phyloP scores from a whole-genome alignment of 2,329 filamentous ascomycete genomes.

The Dryadomyces sulphureus region DNA sequence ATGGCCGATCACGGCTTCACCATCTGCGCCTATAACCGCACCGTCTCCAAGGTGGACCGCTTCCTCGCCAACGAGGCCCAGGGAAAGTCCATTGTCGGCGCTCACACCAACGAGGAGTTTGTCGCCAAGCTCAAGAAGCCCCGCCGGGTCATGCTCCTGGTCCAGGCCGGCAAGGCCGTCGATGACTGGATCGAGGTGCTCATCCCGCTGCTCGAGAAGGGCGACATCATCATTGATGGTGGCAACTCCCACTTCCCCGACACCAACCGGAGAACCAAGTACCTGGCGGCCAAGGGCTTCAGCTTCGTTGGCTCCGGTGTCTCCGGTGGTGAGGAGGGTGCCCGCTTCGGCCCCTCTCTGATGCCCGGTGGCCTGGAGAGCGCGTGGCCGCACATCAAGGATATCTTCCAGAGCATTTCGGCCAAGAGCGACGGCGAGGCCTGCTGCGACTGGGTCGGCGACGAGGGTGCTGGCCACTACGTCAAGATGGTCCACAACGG shows the following conservation, averaged over 20 bases:
- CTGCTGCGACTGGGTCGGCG: conserved; percentile 99
- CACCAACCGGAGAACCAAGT: conserved; percentile 91
- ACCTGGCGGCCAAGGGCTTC: conserved; percentile 76
- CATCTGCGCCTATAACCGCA: conserved; percentile 97
- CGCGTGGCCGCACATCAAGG: conserved; percentile 97
- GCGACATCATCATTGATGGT: conserved; percentile 98
- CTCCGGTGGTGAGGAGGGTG: conserved; percentile 98
- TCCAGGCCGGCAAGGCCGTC: conserved; percentile 95
- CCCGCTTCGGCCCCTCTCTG: conserved; percentile 88
- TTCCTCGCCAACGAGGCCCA: conserved; percentile 87
- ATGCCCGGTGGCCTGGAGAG: conserved; percentile 99
- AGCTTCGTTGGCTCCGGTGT: conserved; percentile 95
- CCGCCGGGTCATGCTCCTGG: conserved; percentile 93
- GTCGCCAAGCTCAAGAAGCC: conserved; percentile 93
- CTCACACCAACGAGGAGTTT: conserved; percentile 89
- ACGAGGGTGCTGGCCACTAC: conserved; percentile 98
- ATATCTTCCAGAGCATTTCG: conserved; percentile 94
- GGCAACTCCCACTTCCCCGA: conserved; percentile 99
- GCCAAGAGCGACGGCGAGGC: conserved; percentile 95
- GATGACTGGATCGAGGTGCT: conserved; percentile 98
- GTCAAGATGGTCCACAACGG: conserved; percentile 99
- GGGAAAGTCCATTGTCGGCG: conserved; percentile 90
- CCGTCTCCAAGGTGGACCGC: conserved; percentile 91
- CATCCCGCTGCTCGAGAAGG: conserved; percentile 64
- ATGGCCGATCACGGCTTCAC: conserved; percentile 89